Percentiles rank a stretch among this genome's conserved stretches.
Conservation (phyloP, 169 alveolate genomes). For the Perkinsus olseni region DNA sequence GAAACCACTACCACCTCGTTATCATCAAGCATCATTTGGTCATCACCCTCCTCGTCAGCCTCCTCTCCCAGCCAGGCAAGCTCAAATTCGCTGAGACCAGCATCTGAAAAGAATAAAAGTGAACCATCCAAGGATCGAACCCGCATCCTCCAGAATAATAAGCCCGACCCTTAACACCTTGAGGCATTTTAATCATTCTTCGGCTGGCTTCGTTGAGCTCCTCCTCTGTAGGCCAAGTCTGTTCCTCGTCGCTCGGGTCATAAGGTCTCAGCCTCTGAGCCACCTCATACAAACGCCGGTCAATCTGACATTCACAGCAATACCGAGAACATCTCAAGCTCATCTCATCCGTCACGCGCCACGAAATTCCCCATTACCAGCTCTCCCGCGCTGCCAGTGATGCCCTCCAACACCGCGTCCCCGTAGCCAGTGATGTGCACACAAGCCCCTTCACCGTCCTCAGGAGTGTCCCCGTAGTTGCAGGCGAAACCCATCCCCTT, state of each 20-base stretch:
- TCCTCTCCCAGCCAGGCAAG: constrained; percentile 30
- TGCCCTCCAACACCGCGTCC: neutral
- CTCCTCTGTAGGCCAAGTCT: constrained; percentile 44
- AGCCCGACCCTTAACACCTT: constrained; percentile 6
- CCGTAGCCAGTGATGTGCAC: neutral
- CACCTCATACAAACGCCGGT: neutral
- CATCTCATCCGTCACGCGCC: neutral
- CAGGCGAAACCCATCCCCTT: neutral
- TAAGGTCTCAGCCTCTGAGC: constrained; percentile 31
- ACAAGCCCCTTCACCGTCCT: neutral
- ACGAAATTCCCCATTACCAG: neutral
- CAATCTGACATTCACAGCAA: neutral
- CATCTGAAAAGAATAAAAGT: neutral
- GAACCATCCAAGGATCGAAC: neutral
- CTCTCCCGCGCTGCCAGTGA: neutral
- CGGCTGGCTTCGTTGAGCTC: constrained; percentile 16
- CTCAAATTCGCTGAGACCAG: constrained; percentile 19
- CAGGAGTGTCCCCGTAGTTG: neutral
- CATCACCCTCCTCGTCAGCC: constrained; percentile 14
- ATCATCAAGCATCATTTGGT: constrained; percentile 7
- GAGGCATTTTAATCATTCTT: neutral
- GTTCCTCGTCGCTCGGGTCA: constrained; percentile 34
- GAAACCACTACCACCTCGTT: constrained; percentile 7
- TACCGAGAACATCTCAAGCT: too few relatives aligned
- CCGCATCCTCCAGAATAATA: constrained; percentile 22